Conservation (phyloP, 441 rosid species). For the Eruca vesicaria region DNA sequence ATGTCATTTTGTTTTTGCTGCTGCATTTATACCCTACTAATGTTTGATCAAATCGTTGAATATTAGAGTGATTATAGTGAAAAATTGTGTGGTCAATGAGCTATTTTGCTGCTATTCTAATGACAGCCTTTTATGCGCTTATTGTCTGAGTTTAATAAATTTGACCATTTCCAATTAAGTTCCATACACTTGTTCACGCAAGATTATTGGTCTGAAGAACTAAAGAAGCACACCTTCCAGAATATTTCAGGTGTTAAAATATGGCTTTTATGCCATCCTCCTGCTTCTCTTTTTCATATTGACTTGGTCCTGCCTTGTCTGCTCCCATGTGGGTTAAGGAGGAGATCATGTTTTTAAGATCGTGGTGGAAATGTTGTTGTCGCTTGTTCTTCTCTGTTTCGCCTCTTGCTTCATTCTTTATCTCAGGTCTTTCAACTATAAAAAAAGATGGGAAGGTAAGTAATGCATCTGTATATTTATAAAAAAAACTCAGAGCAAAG, state of each 20-base stretch:
- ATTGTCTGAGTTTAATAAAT: background rate
- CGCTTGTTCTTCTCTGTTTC: constrained; percentile 43
- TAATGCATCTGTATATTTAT: background rate
- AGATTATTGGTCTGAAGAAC: background rate
- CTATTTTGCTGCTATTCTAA: background rate
- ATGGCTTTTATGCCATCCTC: constrained; percentile 52
- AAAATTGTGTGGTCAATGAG: background rate
- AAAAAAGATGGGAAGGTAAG: background rate
- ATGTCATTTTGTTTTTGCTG: background rate
- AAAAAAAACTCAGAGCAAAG: background rate
- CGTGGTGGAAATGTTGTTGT: constrained; percentile 42
- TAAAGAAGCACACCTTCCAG: background rate
- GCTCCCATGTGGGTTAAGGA: constrained; percentile 50
- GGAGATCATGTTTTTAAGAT: constrained; percentile 61
- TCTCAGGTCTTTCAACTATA: background rate
- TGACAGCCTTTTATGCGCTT: background rate
- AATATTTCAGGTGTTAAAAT: background rate
- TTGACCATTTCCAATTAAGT: background rate
- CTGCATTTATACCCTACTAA: background rate
- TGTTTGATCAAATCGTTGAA: background rate
- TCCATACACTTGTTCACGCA: background rate
- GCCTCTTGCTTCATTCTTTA: constrained; percentile 30
- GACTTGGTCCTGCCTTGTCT: constrained; percentile 53
- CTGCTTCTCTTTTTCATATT: constrained; percentile 30
- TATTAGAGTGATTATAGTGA: no score